Conservation (phyloP, 1,139 yeast genomes). For the Zhuliangozyma blackwelliae region DNA sequence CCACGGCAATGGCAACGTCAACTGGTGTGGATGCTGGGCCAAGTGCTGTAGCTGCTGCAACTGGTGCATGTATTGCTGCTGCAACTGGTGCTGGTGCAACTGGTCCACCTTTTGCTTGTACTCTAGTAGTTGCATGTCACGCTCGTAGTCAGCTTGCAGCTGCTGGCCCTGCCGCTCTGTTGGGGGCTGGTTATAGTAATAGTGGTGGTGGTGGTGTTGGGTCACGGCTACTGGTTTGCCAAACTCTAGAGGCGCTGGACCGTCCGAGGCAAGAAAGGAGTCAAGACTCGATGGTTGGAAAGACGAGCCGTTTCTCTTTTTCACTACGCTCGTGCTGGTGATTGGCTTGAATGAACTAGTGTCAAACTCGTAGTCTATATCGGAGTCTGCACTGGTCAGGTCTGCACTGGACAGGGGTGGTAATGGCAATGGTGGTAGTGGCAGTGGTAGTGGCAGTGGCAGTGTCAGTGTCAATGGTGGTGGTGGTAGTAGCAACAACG, state of each 20-base stretch:
- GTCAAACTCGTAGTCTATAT: conserved; percentile 22
- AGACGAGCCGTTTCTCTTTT: conserved; percentile 4
- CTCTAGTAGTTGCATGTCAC: conserved; percentile 1
- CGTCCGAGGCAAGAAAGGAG: conserved; percentile 13
- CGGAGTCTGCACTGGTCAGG: too few relatives aligned
- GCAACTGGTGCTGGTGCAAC: conserved; percentile 1
- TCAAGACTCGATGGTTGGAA: conserved; percentile 11
- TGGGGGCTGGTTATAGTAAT: too few relatives aligned
- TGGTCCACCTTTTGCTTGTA: conserved; percentile 2
- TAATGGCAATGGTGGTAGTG: not conserved
- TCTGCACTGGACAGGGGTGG: too few relatives aligned
- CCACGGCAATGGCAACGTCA: conserved; percentile 48
- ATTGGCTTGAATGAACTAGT: conserved; percentile 11
- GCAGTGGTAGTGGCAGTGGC: conserved; percentile 1
- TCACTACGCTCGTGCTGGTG: conserved; percentile 2
- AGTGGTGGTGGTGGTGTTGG: not conserved
- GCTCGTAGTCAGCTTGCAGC: not conserved
- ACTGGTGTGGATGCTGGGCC: too few relatives aligned
- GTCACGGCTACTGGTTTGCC: not conserved
- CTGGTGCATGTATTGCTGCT: conserved; percentile 1
- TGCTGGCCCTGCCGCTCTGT: too few relatives aligned
- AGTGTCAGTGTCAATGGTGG: too few relatives aligned
- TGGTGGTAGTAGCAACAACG: conserved; percentile 25
- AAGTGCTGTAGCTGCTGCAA: not conserved
- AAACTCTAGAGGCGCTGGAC: too few relatives aligned